These are phyloP conservation scores for Colletotrichum sp. DNA, from an alignment of 2,329 filamentous ascomycete genomes.

Conservation along the genomic window DNA sequence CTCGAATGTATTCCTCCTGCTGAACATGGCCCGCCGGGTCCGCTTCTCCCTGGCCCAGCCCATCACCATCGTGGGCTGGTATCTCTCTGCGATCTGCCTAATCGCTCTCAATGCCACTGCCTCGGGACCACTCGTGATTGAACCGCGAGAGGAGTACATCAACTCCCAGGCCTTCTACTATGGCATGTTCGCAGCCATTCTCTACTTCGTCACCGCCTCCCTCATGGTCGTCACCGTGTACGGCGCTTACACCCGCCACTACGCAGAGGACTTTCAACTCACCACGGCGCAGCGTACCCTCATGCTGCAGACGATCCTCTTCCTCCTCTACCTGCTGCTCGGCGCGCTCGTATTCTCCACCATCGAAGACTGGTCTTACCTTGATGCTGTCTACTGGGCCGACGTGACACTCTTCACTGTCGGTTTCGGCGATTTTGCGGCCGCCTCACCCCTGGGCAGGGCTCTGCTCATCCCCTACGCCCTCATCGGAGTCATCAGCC, in stretches of 20 bases:
- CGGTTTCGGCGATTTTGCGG: constrained; percentile 63
- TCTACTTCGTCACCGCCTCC: constrained; percentile 81
- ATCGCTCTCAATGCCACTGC: constrained; percentile 71
- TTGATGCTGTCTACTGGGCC: constrained; percentile 81
- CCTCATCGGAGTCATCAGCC: constrained; percentile 80
- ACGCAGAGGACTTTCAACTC: constrained; percentile 78
- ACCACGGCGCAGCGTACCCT: constrained; percentile 84
- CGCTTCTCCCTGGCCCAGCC: constrained; percentile 85
- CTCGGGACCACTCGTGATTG: constrained; percentile 56
- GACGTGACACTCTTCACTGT: constrained; percentile 73
- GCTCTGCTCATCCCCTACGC: constrained; percentile 84
- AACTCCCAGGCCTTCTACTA: constrained; percentile 89
- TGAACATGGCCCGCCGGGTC: constrained; percentile 84
- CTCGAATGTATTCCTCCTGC: constrained; percentile 81
- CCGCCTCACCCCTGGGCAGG: constrained; percentile 60
- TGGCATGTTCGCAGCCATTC: constrained; percentile 76
- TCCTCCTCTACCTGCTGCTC: constrained; percentile 80
- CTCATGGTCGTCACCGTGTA: constrained; percentile 81
- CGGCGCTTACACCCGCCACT: constrained; percentile 73
- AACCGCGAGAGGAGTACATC: constrained; percentile 56
- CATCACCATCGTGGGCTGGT: constrained; percentile 83
- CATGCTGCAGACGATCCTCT: constrained; percentile 88
- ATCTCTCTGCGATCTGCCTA: constrained; percentile 67
- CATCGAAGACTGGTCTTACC: constrained; percentile 77
- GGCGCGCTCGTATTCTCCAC: constrained; percentile 78